phyloP scores from a whole-genome alignment of 108 stramenopile genomes.

The Cyclotella kingstonii region DNA sequence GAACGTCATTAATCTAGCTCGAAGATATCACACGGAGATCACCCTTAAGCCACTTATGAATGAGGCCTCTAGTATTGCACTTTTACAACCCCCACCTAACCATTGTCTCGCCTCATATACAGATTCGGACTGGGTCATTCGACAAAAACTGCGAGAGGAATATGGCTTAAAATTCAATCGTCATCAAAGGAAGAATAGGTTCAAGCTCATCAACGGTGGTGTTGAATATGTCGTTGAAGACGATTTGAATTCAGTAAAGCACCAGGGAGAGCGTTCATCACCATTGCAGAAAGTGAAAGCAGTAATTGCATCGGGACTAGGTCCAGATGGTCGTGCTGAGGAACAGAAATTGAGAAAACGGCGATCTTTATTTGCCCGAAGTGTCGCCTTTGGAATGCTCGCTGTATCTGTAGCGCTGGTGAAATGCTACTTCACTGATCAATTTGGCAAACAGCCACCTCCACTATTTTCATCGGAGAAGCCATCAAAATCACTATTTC shows the following conservation, averaged over 20 bases:
- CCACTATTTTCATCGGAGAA: neutral
- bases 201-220: conserved; percentile 21
- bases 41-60: conserved; percentile 42
- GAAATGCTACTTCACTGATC: conserved; percentile 16
- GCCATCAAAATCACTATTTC: neutral
- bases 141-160: conserved; percentile 55
- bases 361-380: conserved; percentile 28
- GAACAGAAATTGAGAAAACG: conserved; percentile 36
- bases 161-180: conserved; percentile 46
- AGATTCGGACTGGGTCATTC: conserved; percentile 69
- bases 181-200: conserved; percentile 55
- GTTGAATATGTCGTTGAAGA: conserved; percentile 9
- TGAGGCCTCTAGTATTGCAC: conserved; percentile 46
- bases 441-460: too few relatives aligned
- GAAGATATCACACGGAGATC: conserved; percentile 47
- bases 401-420: conserved; percentile 35
- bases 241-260: neutral
- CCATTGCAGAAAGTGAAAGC: conserved; percentile 26
- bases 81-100: conserved; percentile 57
- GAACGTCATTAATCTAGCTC: conserved; percentile 57
- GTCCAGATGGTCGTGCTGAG: conserved; percentile 50
- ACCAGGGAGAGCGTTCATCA: neutral
- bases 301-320: conserved; percentile 61
- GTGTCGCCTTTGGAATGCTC: conserved; percentile 34
- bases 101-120: conserved; percentile 50